Evolutionary conservation across 495 filamentous ascomycete species (phyloP).

Genomic region (Penicillium silybi): DNA sequence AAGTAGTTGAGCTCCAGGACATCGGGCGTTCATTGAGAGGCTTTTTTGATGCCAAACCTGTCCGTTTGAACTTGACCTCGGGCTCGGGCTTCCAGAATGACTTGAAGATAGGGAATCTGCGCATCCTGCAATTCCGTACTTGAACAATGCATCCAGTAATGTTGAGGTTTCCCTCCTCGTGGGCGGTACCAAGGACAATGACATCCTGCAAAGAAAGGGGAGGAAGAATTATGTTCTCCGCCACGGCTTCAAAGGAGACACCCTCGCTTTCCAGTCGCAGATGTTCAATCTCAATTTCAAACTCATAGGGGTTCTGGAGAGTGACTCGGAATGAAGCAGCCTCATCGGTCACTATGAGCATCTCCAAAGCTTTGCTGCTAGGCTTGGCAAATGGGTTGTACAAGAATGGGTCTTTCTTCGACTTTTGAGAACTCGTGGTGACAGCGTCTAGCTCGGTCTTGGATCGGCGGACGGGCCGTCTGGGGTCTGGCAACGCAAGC

Average conservation of each 20-base stretch:
- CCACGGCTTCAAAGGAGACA: constrained; percentile 60
- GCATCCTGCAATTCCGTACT: constrained; percentile 73
- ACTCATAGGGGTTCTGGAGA: constrained; percentile 90
- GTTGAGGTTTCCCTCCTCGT: constrained; percentile 58
- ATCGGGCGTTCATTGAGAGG: constrained; percentile 49
- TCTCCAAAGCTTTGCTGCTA: constrained; percentile 55
- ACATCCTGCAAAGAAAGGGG: constrained; percentile 79
- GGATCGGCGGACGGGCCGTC: constrained; percentile 65
- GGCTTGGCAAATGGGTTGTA: constrained; percentile 84
- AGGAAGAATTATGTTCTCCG: constrained; percentile 64
- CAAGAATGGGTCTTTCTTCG: constrained; percentile 78
- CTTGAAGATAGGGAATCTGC: constrained; percentile 77
- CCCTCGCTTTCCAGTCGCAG: constrained; percentile 72
- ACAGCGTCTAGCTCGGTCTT: constrained; percentile 66
- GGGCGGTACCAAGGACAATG: constrained; percentile 64
- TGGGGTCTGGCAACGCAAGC: constrained; percentile 46
- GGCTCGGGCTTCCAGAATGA: constrained; percentile 68
- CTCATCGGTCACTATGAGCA: constrained; percentile 72
- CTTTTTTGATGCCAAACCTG: constrained; percentile 60
- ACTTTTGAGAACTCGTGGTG: constrained; percentile 44
- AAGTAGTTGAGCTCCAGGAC: constrained; percentile 49
- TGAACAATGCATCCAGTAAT: constrained; percentile 78
- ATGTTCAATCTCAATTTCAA: constrained; percentile 83
- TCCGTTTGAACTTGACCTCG: constrained; percentile 70
- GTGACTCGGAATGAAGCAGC: constrained; percentile 70